Conservation (phyloP, 352 stramenopile species). For the Globisporangium abappressorium region DNA sequence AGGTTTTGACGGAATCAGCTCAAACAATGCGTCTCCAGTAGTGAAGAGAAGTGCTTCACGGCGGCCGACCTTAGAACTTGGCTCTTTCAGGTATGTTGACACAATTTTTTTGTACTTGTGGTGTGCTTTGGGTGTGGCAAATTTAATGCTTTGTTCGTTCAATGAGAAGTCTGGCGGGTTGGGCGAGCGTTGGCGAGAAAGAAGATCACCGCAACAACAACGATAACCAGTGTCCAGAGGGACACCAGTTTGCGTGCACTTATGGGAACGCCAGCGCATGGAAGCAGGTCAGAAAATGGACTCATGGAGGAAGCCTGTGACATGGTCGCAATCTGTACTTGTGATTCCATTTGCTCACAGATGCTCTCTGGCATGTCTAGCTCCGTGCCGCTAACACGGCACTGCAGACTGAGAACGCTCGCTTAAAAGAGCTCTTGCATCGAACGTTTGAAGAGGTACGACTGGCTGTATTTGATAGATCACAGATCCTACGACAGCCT, state of each 20-base stretch:
- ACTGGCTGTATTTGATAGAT: neutral
- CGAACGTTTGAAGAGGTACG: constrained; percentile 26
- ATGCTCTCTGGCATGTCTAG: constrained; percentile 12
- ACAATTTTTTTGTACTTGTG: neutral
- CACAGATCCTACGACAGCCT: neutral
- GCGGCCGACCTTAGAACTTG: neutral
- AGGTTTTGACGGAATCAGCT: neutral
- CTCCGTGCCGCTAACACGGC: constrained; percentile 22
- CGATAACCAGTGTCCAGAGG: neutral
- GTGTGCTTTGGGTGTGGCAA: neutral
- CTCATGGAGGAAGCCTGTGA: neutral
- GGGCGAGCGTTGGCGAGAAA: neutral
- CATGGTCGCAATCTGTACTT: neutral
- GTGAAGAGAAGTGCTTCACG: neutral
- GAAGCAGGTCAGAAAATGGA: constrained; percentile 7
- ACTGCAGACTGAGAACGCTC: constrained; percentile 34
- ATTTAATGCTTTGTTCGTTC: neutral
- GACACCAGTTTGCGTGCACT: neutral
- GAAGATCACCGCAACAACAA: neutral
- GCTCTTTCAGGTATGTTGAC: neutral
- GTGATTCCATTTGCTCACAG: neutral
- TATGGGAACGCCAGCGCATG: neutral
- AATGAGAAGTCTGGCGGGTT: neutral
- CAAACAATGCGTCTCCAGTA: neutral
- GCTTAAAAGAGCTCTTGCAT: constrained; percentile 30